Evolutionary conservation across 75 land plant genomes (phyloP).

Genomic region (Picea sitchensis): DNA sequence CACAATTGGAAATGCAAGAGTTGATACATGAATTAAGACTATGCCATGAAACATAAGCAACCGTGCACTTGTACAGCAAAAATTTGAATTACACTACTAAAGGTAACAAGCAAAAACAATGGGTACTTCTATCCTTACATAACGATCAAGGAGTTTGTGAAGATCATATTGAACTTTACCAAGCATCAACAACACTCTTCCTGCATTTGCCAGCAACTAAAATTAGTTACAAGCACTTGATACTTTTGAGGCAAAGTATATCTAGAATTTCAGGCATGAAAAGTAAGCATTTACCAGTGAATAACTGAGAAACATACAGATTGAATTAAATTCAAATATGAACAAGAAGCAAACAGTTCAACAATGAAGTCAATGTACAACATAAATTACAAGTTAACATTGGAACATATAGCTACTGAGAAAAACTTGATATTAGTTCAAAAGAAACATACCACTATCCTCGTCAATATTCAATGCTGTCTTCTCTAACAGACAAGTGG

Average conservation of each 20-base stretch:
- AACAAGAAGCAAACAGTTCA: not conserved
- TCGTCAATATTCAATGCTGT: conserved; percentile 46
- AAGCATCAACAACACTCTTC: conserved; percentile 50
- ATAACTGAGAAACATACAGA: not conserved
- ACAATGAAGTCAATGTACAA: not conserved
- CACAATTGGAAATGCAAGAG: conserved; percentile 9
- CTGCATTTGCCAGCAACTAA: conserved; percentile 25
- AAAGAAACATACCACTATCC: conserved; percentile 45
- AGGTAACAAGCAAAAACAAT: not conserved
- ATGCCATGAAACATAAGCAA: not conserved
- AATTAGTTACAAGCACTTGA: not conserved
- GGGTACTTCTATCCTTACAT: conserved; percentile 39
- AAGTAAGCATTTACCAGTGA: not conserved
- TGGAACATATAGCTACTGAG: not conserved
- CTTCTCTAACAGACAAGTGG: conserved; percentile 51
- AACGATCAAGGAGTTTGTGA: conserved; percentile 57
- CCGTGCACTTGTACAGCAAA: not conserved
- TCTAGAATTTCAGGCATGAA: not conserved
- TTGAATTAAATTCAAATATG: not conserved
- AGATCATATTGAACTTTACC: conserved; percentile 63
- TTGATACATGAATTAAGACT: not conserved
- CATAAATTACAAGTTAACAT: not conserved
- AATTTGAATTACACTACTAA: not conserved
- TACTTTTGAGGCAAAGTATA: not conserved
- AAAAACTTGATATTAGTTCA: not conserved